Evolutionary conservation across 257 asterid species (phyloP).

Genomic region (Capsicum baccatum): DNA sequence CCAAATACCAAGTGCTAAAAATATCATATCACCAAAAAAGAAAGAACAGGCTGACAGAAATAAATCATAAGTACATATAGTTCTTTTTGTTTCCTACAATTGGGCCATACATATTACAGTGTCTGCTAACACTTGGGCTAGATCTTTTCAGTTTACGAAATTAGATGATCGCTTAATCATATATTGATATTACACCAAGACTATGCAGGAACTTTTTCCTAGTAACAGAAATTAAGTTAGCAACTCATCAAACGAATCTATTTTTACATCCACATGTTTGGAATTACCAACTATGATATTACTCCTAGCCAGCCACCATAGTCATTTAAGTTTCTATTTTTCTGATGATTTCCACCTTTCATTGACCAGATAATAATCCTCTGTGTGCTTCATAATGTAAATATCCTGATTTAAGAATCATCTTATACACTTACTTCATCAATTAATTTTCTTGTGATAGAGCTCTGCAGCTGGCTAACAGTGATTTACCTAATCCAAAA

Average conservation of each 20-base stretch:
- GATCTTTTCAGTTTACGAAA: constrained; percentile 4
- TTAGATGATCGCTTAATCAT: neutral
- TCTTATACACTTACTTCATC: neutral
- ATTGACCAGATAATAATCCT: constrained; percentile 12
- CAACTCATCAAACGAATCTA: constrained; percentile 17
- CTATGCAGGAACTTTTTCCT: constrained; percentile 1
- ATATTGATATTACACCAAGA: neutral
- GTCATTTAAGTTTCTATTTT: constrained; percentile 4
- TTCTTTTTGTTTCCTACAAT: neutral
- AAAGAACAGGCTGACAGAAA: neutral
- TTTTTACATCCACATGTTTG: neutral
- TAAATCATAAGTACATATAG: neutral
- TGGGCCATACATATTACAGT: neutral
- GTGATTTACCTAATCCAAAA: neutral
- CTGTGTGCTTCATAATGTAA: constrained; percentile 15
- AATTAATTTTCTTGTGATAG: neutral
- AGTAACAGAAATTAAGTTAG: constrained; percentile 17
- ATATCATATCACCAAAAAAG: neutral
- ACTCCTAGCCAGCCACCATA: constrained; percentile 19
- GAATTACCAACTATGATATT: neutral
- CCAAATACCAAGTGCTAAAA: constrained; percentile 12
- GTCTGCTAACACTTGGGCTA: neutral
- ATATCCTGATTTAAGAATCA: constrained; percentile 18
- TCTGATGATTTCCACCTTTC: constrained; percentile 19
- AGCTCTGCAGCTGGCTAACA: constrained; percentile 14